These are phyloP conservation scores for Boletus rubroflammeus DNA, from an alignment of 768 basidiomycete genomes.

Conservation along the genomic window DNA sequence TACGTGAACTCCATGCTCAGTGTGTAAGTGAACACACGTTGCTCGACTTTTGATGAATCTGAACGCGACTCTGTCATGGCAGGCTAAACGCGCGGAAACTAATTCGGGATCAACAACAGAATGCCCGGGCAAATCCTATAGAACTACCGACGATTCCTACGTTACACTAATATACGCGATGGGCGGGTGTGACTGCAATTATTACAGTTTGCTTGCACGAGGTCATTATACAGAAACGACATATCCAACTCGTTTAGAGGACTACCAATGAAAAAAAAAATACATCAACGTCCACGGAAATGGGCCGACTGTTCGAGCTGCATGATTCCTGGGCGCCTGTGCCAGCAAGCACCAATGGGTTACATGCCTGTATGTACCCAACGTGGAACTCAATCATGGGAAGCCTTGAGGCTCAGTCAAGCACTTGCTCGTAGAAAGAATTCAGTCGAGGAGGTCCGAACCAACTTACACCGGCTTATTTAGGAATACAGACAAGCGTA, in stretches of 20 bases:
- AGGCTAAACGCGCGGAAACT: conserved; percentile 10
- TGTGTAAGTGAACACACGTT: conserved; percentile 11
- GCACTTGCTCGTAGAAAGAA: not conserved
- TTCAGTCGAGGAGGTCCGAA: not conserved
- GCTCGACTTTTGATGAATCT: not conserved
- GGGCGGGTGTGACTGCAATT: not conserved
- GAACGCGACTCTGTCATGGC: not conserved
- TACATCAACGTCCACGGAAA: not conserved
- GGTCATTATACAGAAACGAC: not conserved
- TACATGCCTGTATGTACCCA: no score
- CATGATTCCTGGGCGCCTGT: no score
- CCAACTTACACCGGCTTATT: not conserved
- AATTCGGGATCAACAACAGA: conserved; percentile 17
- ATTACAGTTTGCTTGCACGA: not conserved
- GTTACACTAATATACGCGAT: not conserved
- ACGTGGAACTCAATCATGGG: no score
- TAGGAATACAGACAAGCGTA: not conserved
- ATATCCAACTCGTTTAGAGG: not conserved
- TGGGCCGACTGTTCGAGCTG: no score
- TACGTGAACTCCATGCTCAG: conserved; percentile 23
- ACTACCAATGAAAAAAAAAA: not conserved
- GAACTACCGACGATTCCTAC: conserved; percentile 9
- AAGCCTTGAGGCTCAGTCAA: no score
- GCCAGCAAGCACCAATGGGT: no score
- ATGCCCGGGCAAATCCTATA: not conserved